A percentile compares a stretch with the other conserved stretches of the same genome.
Evolutionary conservation across 306 rosid genomes (phyloP).

Genomic region (Begonia loranthoides): DNA sequence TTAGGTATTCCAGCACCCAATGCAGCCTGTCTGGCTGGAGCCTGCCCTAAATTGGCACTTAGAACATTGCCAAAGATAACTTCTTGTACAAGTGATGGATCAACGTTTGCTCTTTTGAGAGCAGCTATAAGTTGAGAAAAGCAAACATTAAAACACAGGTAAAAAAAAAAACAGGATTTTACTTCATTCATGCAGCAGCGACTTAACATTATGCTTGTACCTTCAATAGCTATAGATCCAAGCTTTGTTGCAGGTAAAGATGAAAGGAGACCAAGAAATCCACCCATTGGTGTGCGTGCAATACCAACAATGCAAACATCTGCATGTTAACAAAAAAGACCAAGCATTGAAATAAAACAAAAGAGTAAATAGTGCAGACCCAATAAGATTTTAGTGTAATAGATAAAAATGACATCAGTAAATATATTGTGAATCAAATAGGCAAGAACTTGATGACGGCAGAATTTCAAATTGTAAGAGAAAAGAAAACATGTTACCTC

Average conservation of each 20-base stretch:
- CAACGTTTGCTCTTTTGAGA: constrained; percentile 80
- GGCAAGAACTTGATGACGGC: not conserved
- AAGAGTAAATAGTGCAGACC: not conserved
- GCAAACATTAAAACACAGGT: not conserved
- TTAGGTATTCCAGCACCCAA: constrained; percentile 87
- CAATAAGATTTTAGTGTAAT: too few species aligned
- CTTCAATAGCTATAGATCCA: constrained; percentile 83
- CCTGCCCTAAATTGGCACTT: constrained; percentile 97
- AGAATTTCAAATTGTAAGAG: not conserved
- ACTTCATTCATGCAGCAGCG: constrained; percentile 4
- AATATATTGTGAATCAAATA: too few species aligned
- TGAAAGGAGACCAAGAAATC: constrained; percentile 76
- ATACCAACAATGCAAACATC: constrained; percentile 96
- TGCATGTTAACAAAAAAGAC: constrained; percentile 18
- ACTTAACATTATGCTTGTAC: constrained; percentile 19
- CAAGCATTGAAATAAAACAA: constrained; percentile 1
- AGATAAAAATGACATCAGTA: too few species aligned
- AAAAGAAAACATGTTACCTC: constrained; percentile 40
- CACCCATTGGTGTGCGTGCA: constrained; percentile 99
- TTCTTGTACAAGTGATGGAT: constrained; percentile 84
- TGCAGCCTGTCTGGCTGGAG: constrained; percentile 99
- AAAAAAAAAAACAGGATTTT: not conserved
- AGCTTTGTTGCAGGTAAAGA: constrained; percentile 82
- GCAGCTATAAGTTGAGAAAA: constrained; percentile 42
- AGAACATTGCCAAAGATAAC: constrained; percentile 90